phyloP scores from a whole-genome alignment of 2,329 filamentous ascomycete genomes.

The Aspergillus brasiliensis region DNA sequence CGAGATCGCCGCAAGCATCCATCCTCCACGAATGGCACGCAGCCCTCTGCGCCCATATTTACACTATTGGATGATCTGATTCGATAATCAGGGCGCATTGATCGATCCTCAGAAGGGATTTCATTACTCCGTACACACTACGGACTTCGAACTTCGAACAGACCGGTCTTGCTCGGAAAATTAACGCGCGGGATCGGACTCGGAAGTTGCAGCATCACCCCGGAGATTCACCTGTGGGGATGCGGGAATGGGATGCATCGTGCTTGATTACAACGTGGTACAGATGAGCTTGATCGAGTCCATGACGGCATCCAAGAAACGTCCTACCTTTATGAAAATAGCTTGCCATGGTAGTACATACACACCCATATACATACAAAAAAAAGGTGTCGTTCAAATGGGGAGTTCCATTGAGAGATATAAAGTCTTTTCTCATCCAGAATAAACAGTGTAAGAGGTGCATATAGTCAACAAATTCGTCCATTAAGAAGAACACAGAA shows the following conservation, averaged over 20 bases:
- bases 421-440: constrained; percentile 29
- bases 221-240: background rate
- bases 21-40: background rate
- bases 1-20: background rate
- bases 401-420: constrained; percentile 20
- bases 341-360: background rate
- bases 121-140: too few species aligned
- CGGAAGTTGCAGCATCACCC: background rate
- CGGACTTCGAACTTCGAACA: too few species aligned
- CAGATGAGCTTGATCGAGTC: background rate
- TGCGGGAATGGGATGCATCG: background rate
- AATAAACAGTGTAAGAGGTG: constrained; percentile 27
- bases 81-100: too few species aligned
- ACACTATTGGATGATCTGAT: background rate
- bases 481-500: constrained; percentile 26
- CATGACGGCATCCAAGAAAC: background rate
- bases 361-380: background rate
- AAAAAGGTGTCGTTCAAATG: constrained; percentile 1
- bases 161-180: too few species aligned
- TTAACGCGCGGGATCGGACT: background rate
- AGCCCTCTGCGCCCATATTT: background rate
- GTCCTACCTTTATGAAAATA: background rate
- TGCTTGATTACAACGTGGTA: background rate
- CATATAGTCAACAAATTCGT: constrained; percentile 34
- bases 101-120: too few species aligned